A percentile compares a stretch with the other conserved stretches of the same genome.
These are phyloP conservation scores for Carallia brachiata DNA, from an alignment of 345 rosid genomes.

Conservation along the genomic window DNA sequence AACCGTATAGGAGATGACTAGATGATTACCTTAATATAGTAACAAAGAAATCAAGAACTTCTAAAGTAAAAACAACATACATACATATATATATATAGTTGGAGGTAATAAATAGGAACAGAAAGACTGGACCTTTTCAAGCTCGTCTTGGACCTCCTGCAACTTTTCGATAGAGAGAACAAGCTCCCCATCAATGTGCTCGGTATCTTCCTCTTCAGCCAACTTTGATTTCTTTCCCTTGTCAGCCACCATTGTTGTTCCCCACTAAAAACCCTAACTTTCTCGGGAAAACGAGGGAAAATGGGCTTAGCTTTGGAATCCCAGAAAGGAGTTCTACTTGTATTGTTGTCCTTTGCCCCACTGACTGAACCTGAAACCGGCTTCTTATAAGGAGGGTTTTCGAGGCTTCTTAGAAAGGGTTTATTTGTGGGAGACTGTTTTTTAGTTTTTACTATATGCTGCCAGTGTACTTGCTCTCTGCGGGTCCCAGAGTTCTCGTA, in stretches of 20 bases:
- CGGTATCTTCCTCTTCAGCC: constrained; percentile 18
- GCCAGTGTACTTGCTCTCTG: no score
- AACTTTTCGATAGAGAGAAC: constrained; percentile 31
- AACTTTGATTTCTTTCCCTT: constrained; percentile 36
- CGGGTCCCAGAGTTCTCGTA: no score
- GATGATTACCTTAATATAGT: no score
- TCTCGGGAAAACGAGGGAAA: constrained; percentile 9
- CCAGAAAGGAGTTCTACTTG: neutral
- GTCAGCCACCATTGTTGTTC: constrained; percentile 9
- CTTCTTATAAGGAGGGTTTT: neutral
- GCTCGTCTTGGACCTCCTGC: constrained; percentile 38
- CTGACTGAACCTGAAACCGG: neutral
- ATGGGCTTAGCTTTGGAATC: neutral
- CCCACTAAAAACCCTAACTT: neutral
- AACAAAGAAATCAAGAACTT: no score
- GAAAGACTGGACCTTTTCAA: constrained; percentile 28
- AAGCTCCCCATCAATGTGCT: constrained; percentile 22
- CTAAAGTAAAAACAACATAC: neutral
- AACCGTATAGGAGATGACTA: no score
- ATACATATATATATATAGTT: neutral
- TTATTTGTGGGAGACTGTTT: neutral
- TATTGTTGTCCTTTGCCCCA: neutral
- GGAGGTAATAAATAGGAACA: neutral
- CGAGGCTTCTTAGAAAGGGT: neutral
- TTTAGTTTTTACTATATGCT: no score